Conservation (phyloP, 2,329 filamentous ascomycete species). For the Tolypocladium inflatum region DNA sequence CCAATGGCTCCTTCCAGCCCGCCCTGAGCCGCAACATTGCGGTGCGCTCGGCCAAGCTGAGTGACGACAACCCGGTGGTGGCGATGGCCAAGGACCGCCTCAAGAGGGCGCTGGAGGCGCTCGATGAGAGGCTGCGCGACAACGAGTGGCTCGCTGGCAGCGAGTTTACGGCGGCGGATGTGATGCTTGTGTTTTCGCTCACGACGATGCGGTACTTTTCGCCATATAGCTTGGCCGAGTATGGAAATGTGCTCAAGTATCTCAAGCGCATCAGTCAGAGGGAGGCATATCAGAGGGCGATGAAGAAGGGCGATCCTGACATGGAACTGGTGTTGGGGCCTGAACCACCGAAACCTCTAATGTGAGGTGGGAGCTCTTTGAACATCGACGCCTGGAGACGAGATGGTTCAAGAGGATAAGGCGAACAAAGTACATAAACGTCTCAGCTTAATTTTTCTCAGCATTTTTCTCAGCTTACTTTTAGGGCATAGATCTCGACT, state of each 20-base stretch:
- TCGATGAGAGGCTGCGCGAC: background rate
- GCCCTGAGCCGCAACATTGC: background rate
- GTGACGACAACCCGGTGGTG: background rate
- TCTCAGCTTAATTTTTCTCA: too few species aligned
- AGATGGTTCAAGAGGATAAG: too few species aligned
- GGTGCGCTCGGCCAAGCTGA: background rate
- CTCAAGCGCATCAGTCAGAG: background rate
- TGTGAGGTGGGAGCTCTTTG: background rate
- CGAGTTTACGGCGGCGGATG: background rate
- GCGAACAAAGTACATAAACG: too few species aligned
- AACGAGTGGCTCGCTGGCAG: background rate
- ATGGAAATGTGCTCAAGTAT: background rate
- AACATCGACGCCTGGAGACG: too few species aligned
- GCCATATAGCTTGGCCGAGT: background rate
- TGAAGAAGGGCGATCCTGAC: background rate
- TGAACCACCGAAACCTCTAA: background rate
- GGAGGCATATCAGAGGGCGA: background rate
- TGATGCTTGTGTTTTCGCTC: background rate
- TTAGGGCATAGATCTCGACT: too few species aligned
- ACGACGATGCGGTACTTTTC: background rate
- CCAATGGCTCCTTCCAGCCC: background rate
- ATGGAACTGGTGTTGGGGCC: background rate
- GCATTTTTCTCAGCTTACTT: too few species aligned
- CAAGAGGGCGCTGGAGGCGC: background rate
- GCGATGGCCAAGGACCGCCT: background rate